Evolutionary conservation across 257 asterid genomes (phyloP).

Genomic region (Thymus quinquecostatus): DNA sequence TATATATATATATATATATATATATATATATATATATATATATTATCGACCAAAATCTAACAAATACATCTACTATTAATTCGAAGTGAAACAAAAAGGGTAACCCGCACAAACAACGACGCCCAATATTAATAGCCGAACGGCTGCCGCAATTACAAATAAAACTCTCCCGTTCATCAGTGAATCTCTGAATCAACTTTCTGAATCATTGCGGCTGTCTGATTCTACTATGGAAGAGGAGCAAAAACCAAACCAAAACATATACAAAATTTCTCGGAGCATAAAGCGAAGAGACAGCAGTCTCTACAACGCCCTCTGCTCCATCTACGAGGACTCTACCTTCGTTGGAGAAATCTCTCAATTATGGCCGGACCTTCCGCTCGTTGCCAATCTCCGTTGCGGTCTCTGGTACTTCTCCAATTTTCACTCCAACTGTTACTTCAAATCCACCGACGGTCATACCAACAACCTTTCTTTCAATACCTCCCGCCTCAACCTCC

Average conservation of each 20-base stretch:
- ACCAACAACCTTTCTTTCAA: constrained; percentile 85
- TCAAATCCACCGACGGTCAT: constrained; percentile 99
- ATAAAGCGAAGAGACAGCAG: constrained; percentile 75
- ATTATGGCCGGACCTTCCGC: constrained; percentile 91
- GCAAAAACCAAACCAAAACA: constrained; percentile 56
- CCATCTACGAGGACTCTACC: constrained; percentile 90
- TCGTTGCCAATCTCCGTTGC: constrained; percentile 92
- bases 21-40: too few relatives aligned
- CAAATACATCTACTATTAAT: too few relatives aligned
- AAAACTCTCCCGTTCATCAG: too few relatives aligned
- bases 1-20: too few relatives aligned
- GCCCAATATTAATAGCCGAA: too few relatives aligned
- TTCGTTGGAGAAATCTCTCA: constrained; percentile 88
- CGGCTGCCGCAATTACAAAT: too few relatives aligned
- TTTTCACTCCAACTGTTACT: constrained; percentile 73
- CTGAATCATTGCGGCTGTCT: too few relatives aligned
- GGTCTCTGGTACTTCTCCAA: constrained; percentile 87
- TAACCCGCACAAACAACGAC: too few relatives aligned
- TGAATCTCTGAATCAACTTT: too few relatives aligned
- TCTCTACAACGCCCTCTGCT: constrained; percentile 82
- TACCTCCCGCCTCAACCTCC: constrained; percentile 91
- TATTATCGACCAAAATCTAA: too few relatives aligned
- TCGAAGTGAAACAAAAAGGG: too few relatives aligned
- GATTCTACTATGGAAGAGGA: constrained; percentile 29
- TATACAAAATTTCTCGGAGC: constrained; percentile 66